These are phyloP conservation scores for Waltergamsia citrina DNA, from an alignment of 2,329 filamentous ascomycete genomes.

Conservation along the genomic window DNA sequence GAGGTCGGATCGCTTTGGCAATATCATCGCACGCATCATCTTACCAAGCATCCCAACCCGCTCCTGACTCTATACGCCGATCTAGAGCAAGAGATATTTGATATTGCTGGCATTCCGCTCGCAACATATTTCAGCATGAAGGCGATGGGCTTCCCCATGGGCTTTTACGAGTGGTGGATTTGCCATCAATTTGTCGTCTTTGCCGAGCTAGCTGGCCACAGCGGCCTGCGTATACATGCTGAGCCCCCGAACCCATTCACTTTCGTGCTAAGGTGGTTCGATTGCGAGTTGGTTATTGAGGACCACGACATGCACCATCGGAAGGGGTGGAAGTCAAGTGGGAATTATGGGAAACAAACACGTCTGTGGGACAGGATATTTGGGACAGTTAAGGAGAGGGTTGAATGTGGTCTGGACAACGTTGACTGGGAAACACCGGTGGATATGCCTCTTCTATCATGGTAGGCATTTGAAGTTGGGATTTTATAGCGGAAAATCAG, in stretches of 20 bases:
- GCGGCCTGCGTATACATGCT: conserved; percentile 24
- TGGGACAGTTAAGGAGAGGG: conserved; percentile 20
- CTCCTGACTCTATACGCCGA: conserved; percentile 31
- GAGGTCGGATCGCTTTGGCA: conserved; percentile 24
- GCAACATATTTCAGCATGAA: conserved; percentile 25
- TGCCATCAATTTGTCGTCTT: conserved; percentile 32
- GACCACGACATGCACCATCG: conserved; percentile 31
- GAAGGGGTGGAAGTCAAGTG: conserved; percentile 23
- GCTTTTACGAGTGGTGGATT: conserved; percentile 36
- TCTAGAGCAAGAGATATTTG: conserved; percentile 29
- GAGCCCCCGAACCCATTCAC: conserved; percentile 21
- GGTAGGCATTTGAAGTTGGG: too few species aligned
- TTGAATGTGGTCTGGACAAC: conserved; percentile 21
- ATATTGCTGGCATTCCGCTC: conserved; percentile 29
- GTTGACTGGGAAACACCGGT: conserved; percentile 14
- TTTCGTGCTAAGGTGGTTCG: conserved; percentile 20
- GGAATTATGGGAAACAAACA: conserved; percentile 28
- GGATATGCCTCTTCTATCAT: background rate
- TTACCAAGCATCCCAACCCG: conserved; percentile 31
- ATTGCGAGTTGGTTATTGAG: conserved; percentile 27
- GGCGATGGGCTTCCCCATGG: conserved; percentile 25
- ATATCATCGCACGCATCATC: conserved; percentile 31
- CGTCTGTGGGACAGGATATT: conserved; percentile 23
- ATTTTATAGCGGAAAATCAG: too few species aligned
- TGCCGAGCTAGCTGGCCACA: conserved; percentile 26